Percentiles rank a stretch among this genome's conserved stretches.
Conservation (phyloP, 2,329 filamentous ascomycete species). For the Helotiales sp. region DNA sequence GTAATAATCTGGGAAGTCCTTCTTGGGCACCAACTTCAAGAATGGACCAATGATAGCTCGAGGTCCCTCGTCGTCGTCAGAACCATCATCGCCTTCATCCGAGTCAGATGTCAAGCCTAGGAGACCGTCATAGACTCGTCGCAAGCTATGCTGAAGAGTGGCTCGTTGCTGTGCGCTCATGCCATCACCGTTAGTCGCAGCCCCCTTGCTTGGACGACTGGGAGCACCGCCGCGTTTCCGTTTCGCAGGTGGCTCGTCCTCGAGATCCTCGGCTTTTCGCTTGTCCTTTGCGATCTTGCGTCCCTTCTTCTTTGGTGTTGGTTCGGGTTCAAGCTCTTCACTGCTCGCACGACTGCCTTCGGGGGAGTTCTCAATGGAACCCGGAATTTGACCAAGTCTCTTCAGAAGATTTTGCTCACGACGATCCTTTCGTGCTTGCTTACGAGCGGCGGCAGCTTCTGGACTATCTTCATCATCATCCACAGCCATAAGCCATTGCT, state of each 20-base stretch:
- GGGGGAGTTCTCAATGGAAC: constrained; percentile 66
- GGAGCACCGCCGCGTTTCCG: constrained; percentile 70
- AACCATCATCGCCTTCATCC: constrained; percentile 53
- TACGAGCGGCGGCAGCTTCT: constrained; percentile 88
- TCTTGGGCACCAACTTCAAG: constrained; percentile 84
- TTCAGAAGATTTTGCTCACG: constrained; percentile 75
- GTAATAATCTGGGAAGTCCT: constrained; percentile 93
- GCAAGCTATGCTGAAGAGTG: constrained; percentile 77
- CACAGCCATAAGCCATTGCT: constrained; percentile 98
- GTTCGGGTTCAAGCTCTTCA: constrained; percentile 74
- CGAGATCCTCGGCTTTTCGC: constrained; percentile 54
- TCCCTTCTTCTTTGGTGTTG: constrained; percentile 74
- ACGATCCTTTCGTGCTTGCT: constrained; percentile 80
- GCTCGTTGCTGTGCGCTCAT: constrained; percentile 70
- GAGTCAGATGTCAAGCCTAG: constrained; percentile 82
- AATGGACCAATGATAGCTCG: constrained; percentile 93
- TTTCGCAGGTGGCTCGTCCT: constrained; percentile 75
- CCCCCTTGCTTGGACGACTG: constrained; percentile 59
- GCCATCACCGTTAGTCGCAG: constrained; percentile 48
- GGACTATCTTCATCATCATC: constrained; percentile 95
- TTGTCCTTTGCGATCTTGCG: constrained; percentile 49
- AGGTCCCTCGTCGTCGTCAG: constrained; percentile 56
- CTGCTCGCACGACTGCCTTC: constrained; percentile 76
- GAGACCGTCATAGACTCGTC: constrained; percentile 73
- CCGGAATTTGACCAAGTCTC: constrained; percentile 40